These are phyloP conservation scores for Solanum hybrid DNA, from an alignment of 305 asterid genomes.

Conservation along the genomic window DNA sequence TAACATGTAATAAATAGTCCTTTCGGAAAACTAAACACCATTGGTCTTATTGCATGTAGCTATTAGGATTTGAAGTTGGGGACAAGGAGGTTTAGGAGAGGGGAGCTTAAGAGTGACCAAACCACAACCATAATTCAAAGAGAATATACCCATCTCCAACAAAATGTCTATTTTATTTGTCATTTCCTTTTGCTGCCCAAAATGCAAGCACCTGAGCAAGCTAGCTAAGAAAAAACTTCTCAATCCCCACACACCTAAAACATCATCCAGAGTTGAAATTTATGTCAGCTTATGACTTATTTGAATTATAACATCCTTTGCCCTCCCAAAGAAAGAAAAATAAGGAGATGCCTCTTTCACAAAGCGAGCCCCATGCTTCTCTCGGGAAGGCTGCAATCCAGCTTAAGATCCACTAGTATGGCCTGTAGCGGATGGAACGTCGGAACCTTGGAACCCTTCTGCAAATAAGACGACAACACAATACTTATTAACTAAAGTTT, in stretches of 20 bases:
- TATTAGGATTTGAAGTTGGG: not conserved
- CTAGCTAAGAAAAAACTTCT: not conserved
- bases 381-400: not conserved
- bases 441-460: not conserved
- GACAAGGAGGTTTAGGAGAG: not conserved
- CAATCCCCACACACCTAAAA: not conserved
- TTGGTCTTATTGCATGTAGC: not conserved
- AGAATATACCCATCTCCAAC: not conserved
- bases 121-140: not conserved
- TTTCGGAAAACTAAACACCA: not conserved
- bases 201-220: slow-evolving; percentile 1
- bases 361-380: not conserved
- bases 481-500: not conserved
- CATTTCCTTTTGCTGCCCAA: not conserved
- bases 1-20: not conserved
- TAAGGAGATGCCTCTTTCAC: slow-evolving; percentile 9
- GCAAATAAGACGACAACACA: not conserved
- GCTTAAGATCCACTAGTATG: not conserved
- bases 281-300: slow-evolving; percentile 1
- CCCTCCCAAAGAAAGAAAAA: not conserved
- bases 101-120: not conserved
- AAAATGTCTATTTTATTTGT: not conserved
- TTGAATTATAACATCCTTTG: not conserved
- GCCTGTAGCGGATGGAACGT: not conserved
- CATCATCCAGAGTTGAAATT: not conserved